These are phyloP conservation scores for Coemansia sp. DNA, from an alignment of 192 early-diverging fungal genomes.

Conservation along the genomic window DNA sequence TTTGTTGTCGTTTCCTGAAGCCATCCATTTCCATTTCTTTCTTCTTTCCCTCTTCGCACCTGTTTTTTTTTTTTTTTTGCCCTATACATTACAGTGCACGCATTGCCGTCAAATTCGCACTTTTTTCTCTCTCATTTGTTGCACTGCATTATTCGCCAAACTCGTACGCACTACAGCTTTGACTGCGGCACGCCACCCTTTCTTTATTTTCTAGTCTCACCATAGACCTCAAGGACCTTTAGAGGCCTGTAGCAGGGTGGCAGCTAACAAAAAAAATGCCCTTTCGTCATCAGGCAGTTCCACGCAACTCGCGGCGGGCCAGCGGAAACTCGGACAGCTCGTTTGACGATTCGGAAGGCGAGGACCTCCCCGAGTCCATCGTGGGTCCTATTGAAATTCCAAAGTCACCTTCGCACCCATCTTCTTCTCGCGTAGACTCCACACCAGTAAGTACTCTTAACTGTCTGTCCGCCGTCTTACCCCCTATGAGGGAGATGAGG, in stretches of 20 bases:
- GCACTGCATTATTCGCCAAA: neutral
- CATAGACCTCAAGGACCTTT: neutral
- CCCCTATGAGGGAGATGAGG: neutral
- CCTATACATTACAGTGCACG: neutral
- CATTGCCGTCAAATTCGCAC: neutral
- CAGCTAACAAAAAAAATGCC: conserved; percentile 16
- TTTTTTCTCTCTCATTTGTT: neutral
- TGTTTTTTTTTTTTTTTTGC: neutral
- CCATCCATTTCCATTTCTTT: neutral
- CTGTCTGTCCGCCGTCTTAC: neutral
- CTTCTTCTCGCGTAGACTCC: conserved; percentile 44
- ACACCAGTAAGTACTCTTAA: conserved; percentile 42
- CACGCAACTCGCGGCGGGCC: conserved; percentile 35
- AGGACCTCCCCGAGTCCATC: conserved; percentile 52
- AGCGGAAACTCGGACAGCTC: conserved; percentile 41
- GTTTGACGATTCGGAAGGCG: conserved; percentile 47
- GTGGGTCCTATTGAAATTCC: conserved; percentile 52
- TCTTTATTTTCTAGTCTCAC: neutral
- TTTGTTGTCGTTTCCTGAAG: neutral
- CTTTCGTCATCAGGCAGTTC: conserved; percentile 32
- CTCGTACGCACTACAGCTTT: neutral
- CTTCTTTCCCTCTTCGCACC: neutral
- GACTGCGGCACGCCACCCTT: conserved; percentile 1
- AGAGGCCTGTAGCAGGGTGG: neutral
- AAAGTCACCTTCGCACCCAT: conserved; percentile 46